Conservation (phyloP, 768 basidiomycete genomes). For the Floccularia luteovirens region DNA sequence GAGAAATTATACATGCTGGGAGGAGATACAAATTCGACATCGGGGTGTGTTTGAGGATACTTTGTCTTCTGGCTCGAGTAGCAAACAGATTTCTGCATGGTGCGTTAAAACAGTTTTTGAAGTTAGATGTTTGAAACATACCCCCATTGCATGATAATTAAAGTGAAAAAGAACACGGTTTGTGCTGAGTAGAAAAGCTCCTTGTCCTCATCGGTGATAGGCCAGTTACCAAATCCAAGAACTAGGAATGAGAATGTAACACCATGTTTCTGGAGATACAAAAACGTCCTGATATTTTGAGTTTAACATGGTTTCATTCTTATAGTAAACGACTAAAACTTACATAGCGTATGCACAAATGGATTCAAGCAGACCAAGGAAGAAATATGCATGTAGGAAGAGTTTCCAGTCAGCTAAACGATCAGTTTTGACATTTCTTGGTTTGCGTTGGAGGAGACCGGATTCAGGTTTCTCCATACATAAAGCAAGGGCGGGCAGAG, state of each 20-base stretch:
- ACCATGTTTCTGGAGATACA: neutral
- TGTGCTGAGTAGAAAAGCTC: constrained; percentile 35
- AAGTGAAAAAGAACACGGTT: constrained; percentile 26
- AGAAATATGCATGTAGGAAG: constrained; percentile 49
- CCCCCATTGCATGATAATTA: neutral
- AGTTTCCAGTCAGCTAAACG: constrained; percentile 46
- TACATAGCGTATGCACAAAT: constrained; percentile 43
- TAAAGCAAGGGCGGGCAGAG: constrained; percentile 44
- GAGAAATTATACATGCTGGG: constrained; percentile 35
- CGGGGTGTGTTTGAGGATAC: constrained; percentile 50
- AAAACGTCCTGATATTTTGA: neutral
- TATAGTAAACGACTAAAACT: constrained; percentile 18
- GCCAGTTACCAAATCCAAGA: neutral
- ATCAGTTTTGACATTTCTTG: constrained; percentile 48
- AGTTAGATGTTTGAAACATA: neutral
- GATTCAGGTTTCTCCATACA: constrained; percentile 56
- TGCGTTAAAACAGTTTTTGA: neutral
- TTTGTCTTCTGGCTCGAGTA: constrained; percentile 45
- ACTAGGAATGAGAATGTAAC: neutral
- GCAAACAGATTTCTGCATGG: constrained; percentile 38
- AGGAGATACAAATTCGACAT: constrained; percentile 32
- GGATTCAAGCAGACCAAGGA: constrained; percentile 40
- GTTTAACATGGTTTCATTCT: no score
- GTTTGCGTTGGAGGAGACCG: constrained; percentile 46
- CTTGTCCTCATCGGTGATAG: constrained; percentile 15